phyloP scores from a whole-genome alignment of 257 asterid species.

The Gentiana dahurica region DNA sequence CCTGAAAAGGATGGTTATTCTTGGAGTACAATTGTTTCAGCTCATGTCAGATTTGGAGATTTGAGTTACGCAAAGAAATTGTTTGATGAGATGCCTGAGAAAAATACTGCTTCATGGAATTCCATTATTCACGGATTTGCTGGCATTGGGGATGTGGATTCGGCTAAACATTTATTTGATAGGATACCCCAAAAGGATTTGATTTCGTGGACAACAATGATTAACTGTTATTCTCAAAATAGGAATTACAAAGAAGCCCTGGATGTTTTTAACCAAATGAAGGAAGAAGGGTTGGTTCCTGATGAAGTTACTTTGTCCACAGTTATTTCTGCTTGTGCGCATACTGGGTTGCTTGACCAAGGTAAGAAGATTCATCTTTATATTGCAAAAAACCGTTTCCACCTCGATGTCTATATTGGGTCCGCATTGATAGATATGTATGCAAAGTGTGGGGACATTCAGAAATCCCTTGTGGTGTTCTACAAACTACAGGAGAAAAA shows the following conservation, averaged over 20 bases:
- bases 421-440: slow-evolving; percentile 82
- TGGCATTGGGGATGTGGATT: slow-evolving; percentile 50
- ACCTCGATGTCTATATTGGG: slow-evolving; percentile 53
- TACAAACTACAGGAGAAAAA: slow-evolving; percentile 55
- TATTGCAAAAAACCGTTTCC: slow-evolving; percentile 19
- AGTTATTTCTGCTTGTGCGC: slow-evolving; percentile 79
- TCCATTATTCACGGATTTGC: slow-evolving; percentile 58
- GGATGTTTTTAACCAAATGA: slow-evolving; percentile 52
- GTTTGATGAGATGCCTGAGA: slow-evolving; percentile 57
- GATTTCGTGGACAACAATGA: slow-evolving; percentile 94
- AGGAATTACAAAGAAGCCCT: slow-evolving; percentile 41
- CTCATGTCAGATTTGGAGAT: slow-evolving; percentile 43
- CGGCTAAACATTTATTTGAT: slow-evolving; percentile 48
- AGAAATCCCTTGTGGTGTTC: slow-evolving; percentile 56
- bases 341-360: slow-evolving; percentile 57
- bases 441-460: slow-evolving; percentile 67
- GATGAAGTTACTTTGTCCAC: slow-evolving; percentile 78
- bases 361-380: slow-evolving; percentile 63
- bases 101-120: slow-evolving; percentile 54
- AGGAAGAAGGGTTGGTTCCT: slow-evolving; percentile 32
- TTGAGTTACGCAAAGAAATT: slow-evolving; percentile 40
- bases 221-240: slow-evolving; percentile 49
- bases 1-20: slow-evolving; percentile 47
- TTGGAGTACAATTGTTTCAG: slow-evolving; percentile 59
- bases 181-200: slow-evolving; percentile 48